Conservation (phyloP, 2,329 filamentous ascomycete genomes). For the Aspergillus sp. region DNA sequence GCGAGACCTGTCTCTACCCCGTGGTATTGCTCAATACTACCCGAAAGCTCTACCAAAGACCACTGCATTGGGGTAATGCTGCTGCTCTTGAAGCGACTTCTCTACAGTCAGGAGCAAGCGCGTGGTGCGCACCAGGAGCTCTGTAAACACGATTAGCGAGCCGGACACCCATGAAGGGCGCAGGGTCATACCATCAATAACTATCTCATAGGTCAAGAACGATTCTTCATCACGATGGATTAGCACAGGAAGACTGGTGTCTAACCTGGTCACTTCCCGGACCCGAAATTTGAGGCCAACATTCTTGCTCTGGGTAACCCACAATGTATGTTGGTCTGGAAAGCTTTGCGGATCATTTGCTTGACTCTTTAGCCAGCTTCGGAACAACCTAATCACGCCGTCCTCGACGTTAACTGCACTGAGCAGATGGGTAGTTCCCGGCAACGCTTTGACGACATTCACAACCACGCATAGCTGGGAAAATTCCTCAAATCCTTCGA, state of each 20-base stretch:
- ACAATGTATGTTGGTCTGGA: constrained; percentile 57
- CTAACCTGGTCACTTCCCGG: constrained; percentile 52
- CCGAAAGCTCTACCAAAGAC: constrained; percentile 32
- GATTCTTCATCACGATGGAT: constrained; percentile 64
- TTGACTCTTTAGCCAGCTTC: constrained; percentile 68
- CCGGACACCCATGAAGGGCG: not conserved
- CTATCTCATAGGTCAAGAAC: constrained; percentile 71
- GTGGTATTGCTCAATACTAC: not conserved
- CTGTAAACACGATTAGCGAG: constrained; percentile 45
- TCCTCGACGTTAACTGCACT: constrained; percentile 70
- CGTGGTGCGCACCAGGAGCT: constrained; percentile 68
- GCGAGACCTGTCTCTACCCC: not conserved
- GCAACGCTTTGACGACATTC: constrained; percentile 70
- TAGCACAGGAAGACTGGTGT: constrained; percentile 57
- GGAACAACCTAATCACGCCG: constrained; percentile 71
- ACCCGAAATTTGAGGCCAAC: constrained; percentile 74
- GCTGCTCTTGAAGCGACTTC: constrained; percentile 64
- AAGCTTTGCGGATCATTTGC: constrained; percentile 19
- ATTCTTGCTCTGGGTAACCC: constrained; percentile 66
- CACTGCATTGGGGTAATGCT: constrained; percentile 66
- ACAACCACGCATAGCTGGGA: constrained; percentile 72
- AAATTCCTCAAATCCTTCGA: constrained; percentile 74
- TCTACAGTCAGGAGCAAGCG: constrained; percentile 69
- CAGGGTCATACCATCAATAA: constrained; percentile 66
- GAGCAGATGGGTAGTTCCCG: constrained; percentile 64